Evolutionary conservation across 805 yeast species (phyloP), one percentile per base, ranked within the genome.

Genomic region (Candida rishiriensis): DNA sequence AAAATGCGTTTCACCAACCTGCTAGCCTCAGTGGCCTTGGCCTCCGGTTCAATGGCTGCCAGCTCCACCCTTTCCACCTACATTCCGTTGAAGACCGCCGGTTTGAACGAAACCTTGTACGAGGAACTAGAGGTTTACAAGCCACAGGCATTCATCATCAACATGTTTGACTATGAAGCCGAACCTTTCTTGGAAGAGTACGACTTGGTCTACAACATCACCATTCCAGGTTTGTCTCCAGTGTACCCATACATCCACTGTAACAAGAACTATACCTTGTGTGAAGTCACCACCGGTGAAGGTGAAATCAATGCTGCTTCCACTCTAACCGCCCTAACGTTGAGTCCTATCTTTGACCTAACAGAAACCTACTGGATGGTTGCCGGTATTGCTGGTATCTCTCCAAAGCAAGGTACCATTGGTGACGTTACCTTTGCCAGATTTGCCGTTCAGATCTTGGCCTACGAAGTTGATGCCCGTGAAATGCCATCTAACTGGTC

Each of bases 261-360:
- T 63, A 73, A 72, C 45, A 54, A 65, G 31, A 69, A 78, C 64
- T 74, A 70, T 64, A 59, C 74, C 28, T 59, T 81, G 28, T 81
- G 85, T 68, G 80, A 78, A 56, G 56, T 80, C 43, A 78, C 83
- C 37, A 76, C 83, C n/a, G 87, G 87, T 42, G 86, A 80, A 64
- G 82, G 81, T 50, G 85, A 81, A 59, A 73, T 79, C 51, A 81
- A 81, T 54, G 86, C 86, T 33, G 85, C 86, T 13, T 50, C 79
- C 21, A 68, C 84, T 18, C 57, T 80, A 46, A 70, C 76, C 35
- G 81, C 86, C 7, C 62, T 81, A 50, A 59, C 74, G 10, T 66
- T 78, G 57, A 69, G 70, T 44, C 79, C 83, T 34, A 54, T 68
- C 45, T 80, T 81, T 49, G 83, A 81, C 56, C 69, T 81, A 41